Percentiles rank a stretch among this genome's conserved stretches.
Conservation (phyloP, 1,284 basidiomycete species). For the Puccinia hordei region DNA sequence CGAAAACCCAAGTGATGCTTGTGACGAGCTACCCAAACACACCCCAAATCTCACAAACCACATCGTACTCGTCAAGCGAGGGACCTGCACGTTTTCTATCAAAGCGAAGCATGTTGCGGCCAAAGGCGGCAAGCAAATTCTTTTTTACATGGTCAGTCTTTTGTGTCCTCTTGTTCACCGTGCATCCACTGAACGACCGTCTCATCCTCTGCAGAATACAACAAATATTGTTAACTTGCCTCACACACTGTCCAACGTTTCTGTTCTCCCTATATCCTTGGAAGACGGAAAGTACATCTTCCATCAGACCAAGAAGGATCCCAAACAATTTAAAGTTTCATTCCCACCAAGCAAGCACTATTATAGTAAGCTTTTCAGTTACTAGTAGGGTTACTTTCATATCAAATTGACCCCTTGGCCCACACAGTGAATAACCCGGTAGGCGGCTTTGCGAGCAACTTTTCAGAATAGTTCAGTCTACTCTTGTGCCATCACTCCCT, state of each 20-base stretch:
- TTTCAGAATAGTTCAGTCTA: too few species aligned
- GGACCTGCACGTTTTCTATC: constrained; percentile 19
- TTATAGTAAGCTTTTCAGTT: neutral
- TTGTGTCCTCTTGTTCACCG: neutral
- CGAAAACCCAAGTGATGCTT: constrained; percentile 27
- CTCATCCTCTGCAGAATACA: neutral
- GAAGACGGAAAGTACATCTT: constrained; percentile 13
- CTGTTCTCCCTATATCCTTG: constrained; percentile 3
- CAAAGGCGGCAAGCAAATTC: constrained; percentile 41
- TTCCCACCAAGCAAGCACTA: neutral
- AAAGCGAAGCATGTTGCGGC: constrained; percentile 22
- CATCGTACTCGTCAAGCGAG: too few species aligned
- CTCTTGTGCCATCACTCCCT: too few species aligned
- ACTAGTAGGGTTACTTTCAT: neutral
- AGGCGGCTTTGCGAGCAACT: too few species aligned
- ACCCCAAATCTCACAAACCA: too few species aligned
- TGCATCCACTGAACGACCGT: neutral
- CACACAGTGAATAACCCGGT: too few species aligned
- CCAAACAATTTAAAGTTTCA: neutral
- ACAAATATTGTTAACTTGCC: neutral
- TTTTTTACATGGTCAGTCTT: constrained; percentile 47
- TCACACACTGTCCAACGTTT: neutral
- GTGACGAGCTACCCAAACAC: constrained; percentile 4
- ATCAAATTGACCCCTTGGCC: too few species aligned
- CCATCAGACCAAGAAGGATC: constrained; percentile 6